Evolutionary conservation across 2,329 filamentous ascomycete genomes (phyloP).

Genomic region (Pezicula rhizophila): DNA sequence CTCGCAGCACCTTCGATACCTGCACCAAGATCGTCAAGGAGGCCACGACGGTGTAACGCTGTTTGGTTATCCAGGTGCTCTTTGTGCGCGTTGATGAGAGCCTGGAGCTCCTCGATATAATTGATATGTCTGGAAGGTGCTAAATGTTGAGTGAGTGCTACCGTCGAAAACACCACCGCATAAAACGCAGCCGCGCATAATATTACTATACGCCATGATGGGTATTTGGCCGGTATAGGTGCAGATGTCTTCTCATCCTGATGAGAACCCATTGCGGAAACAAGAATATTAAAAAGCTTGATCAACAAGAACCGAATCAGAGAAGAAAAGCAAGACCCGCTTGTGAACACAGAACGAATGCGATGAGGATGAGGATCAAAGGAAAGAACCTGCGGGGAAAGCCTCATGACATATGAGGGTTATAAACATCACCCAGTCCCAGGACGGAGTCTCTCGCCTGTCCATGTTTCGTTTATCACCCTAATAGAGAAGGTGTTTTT

Average conservation of each 20-base stretch:
- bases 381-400: too few species aligned
- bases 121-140: neutral
- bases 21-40: neutral
- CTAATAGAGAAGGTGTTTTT: too few species aligned
- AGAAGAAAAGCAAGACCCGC: too few species aligned
- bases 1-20: neutral
- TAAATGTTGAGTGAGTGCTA: neutral
- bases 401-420: too few species aligned
- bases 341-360: too few species aligned
- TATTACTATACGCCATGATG: neutral
- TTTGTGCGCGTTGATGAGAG: neutral
- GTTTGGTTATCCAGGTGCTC: neutral
- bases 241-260: neutral
- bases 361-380: too few species aligned
- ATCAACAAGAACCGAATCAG: neutral
- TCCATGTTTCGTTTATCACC: too few species aligned
- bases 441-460: too few species aligned
- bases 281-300: neutral
- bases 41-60: neutral
- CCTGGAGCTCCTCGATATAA: neutral
- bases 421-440: too few species aligned
- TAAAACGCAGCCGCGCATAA: neutral
- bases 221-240: neutral
- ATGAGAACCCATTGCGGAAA: neutral
- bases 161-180: neutral